These are phyloP conservation scores for Claviceps purpurea DNA, from an alignment of 2,329 filamentous ascomycete species.

Conservation along the genomic window DNA sequence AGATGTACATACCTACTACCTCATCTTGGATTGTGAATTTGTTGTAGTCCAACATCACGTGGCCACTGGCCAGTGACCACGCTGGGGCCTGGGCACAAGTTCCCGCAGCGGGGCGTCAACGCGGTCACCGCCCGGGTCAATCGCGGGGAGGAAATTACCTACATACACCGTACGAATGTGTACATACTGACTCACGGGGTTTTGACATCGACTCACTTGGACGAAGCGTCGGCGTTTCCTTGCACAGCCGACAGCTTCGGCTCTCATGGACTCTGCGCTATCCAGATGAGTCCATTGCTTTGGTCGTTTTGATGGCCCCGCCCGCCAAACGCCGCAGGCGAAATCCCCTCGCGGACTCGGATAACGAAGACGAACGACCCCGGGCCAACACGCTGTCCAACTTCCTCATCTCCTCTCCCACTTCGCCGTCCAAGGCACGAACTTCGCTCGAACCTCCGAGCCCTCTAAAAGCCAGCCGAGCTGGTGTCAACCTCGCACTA, in stretches of 20 bases:
- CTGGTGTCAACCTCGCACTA: conserved; percentile 3
- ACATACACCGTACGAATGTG: too few relatives aligned
- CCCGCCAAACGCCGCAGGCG: conserved; percentile 45
- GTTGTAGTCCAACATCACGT: too few relatives aligned
- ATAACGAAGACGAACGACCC: conserved; percentile 34
- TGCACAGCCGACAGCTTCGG: not conserved
- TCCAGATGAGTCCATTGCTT: conserved; percentile 15
- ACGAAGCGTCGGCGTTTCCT: not conserved
- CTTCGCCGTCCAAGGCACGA: conserved; percentile 21
- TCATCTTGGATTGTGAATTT: too few relatives aligned
- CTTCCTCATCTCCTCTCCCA: conserved; percentile 41
- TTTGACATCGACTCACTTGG: not conserved
- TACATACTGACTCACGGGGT: not conserved
- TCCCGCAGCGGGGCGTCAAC: too few relatives aligned
- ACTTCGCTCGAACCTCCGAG: conserved; percentile 27
- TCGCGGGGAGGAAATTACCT: too few relatives aligned
- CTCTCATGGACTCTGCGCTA: conserved; percentile 11
- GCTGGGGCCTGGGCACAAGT: too few relatives aligned
- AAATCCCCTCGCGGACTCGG: conserved; percentile 36
- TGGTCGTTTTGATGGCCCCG: conserved; percentile 38
- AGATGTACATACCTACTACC: too few relatives aligned
- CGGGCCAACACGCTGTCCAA: conserved; percentile 35
- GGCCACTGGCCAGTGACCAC: too few relatives aligned
- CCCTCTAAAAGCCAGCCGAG: conserved; percentile 21
- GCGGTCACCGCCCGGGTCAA: too few relatives aligned